Percentiles rank a stretch among this genome's conserved stretches.
phyloP scores from a whole-genome alignment of 2,329 filamentous ascomycete genomes.

The Colletotrichum limetticola region DNA sequence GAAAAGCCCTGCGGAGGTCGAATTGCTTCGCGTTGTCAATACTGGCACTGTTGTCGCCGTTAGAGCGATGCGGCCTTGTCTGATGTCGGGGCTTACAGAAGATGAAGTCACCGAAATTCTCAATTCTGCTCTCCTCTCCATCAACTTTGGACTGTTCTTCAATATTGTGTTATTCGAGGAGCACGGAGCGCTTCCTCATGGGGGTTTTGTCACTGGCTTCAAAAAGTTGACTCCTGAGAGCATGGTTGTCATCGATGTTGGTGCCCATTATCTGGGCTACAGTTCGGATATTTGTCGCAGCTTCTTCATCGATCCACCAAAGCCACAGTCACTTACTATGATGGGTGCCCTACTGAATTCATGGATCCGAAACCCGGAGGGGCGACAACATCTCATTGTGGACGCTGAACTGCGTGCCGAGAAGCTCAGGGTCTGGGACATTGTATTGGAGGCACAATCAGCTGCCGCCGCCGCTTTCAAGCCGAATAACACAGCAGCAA shows the following conservation, averaged over 20 bases:
- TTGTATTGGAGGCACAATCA: conserved; percentile 71
- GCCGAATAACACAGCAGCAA: conserved; percentile 64
- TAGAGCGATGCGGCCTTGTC: conserved; percentile 64
- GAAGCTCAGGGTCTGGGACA: conserved; percentile 67
- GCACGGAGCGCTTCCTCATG: conserved; percentile 63
- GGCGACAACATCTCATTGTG: not conserved
- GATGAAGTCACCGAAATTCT: conserved; percentile 66
- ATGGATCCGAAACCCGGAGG: not conserved
- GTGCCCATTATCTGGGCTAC: conserved; percentile 70
- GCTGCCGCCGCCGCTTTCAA: conserved; percentile 62
- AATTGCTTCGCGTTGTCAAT: conserved; percentile 69
- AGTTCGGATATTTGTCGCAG: conserved; percentile 72
- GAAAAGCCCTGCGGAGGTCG: conserved; percentile 66
- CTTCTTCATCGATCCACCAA: conserved; percentile 61
- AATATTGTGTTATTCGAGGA: conserved; percentile 72
- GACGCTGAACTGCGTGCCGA: conserved; percentile 49
- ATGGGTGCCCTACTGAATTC: not conserved
- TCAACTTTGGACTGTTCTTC: conserved; percentile 69
- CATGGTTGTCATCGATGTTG: conserved; percentile 72
- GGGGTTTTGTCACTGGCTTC: conserved; percentile 61
- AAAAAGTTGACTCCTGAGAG: conserved; percentile 63
- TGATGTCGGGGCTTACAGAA: conserved; percentile 67
- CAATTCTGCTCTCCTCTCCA: conserved; percentile 63
- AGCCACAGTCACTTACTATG: not conserved
- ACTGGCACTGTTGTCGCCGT: conserved; percentile 72